These are phyloP conservation scores for Fusarium redolens DNA, from an alignment of 2,329 filamentous ascomycete genomes.

Conservation along the genomic window DNA sequence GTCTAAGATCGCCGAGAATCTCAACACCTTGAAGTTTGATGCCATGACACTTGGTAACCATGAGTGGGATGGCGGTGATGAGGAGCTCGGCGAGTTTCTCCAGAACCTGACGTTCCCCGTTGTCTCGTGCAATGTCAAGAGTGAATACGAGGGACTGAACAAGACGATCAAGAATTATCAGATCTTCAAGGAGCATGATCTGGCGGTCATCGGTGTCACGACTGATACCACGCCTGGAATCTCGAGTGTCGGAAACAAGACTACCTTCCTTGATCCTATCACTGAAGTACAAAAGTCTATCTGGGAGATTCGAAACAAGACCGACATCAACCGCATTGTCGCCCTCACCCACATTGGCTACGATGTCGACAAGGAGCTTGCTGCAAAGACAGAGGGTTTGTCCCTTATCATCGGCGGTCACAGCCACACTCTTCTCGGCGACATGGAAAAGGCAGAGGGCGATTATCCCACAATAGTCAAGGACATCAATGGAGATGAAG, in stretches of 20 bases:
- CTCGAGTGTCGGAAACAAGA: conserved; percentile 67
- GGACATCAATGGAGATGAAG: conserved; percentile 72
- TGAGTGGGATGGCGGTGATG: conserved; percentile 74
- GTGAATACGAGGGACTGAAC: conserved; percentile 69
- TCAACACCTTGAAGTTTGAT: conserved; percentile 74
- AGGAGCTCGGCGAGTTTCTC: conserved; percentile 70
- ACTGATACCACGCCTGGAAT: conserved; percentile 69
- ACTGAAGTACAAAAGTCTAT: conserved; percentile 70
- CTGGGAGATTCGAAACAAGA: conserved; percentile 69
- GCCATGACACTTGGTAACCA: conserved; percentile 77
- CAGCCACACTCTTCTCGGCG: conserved; percentile 69
- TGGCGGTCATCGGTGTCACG: conserved; percentile 74
- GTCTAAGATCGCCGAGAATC: conserved; percentile 74
- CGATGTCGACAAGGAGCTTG: conserved; percentile 70
- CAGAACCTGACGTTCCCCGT: conserved; percentile 73
- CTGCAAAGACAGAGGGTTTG: conserved; percentile 69
- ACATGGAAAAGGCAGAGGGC: conserved; percentile 67
- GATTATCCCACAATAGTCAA: conserved; percentile 72
- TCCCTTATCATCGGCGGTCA: conserved; percentile 76
- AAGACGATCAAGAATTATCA: conserved; percentile 73
- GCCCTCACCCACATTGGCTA: conserved; percentile 77
- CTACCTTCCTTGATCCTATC: conserved; percentile 68
- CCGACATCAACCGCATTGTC: conserved; percentile 72
- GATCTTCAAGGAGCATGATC: conserved; percentile 69
- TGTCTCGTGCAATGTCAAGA: conserved; percentile 71